Base-by-base conservation (phyloP, 2,329 filamentous ascomycete species). In the Phaeoacremonium minimum region DNA sequence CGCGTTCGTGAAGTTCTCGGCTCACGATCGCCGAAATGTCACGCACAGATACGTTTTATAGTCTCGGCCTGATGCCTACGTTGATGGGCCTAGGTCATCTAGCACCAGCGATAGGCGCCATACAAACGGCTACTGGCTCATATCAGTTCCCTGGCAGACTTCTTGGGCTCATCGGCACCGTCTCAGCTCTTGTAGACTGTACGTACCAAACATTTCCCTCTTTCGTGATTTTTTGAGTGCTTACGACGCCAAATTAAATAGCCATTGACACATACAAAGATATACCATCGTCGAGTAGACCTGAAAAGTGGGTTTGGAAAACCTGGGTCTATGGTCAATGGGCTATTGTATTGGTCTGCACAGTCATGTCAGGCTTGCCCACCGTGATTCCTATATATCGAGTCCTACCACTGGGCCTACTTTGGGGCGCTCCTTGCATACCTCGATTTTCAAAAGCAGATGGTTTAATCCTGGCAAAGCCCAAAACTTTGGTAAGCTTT, bases 261-360 rank as follows among this genome's bases (percentile, higher is more conserved):
- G 32, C 32, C 15, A 20, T 20, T 33, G 32, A 33, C n/a, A 22
- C 18, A 7, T 33, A 33, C 32, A 33, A 33, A 7, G 32, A 33
- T 12, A 33, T 20, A 11, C 18, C 32, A 22, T 15, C 6, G n/a
- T 18, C 32, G 26, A 15, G 13, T 5, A 18, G 32, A 8, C 32
- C 32, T 14, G 14, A 7, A 13, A 20, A 33, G 6, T 33, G 32
- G 18, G 14, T 15, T 20, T 33, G 32, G 32, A 18, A 15, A 15
- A n/a, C 18, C 12, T 33, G 32, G 32, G 26, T 33, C 14, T 33
- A 33, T 15, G 20, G 18, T 3, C 32, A 20, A 5, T 33, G 32
- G 32, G 18, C 18, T 6, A 15, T 33, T 11, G 32, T 22, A 4
- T 20, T 33, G 11, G 15, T 22, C n/a, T 20, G 18, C 32, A 33